These are phyloP conservation scores for Azolla pinnata DNA, from an alignment of 75 land plant genomes.

Conservation along the genomic window DNA sequence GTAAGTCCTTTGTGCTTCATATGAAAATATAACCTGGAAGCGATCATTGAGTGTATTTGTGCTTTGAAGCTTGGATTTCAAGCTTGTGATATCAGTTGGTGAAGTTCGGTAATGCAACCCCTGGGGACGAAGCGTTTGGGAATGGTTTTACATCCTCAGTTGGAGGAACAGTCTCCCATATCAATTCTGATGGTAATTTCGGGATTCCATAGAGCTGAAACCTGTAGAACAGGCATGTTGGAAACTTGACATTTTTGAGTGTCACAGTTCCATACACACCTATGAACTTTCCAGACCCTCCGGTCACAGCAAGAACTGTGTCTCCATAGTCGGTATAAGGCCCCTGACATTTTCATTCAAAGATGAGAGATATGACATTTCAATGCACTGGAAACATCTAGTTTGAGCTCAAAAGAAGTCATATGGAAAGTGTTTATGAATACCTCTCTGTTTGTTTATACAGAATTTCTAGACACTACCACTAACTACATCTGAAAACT, in stretches of 20 bases:
- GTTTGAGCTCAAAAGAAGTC: neutral
- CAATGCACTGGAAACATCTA: neutral
- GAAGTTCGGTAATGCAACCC: slow-evolving; percentile 37
- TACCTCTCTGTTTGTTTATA: too few relatives aligned
- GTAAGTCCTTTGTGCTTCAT: too few relatives aligned
- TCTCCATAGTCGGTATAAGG: slow-evolving; percentile 72
- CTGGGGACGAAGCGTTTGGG: slow-evolving; percentile 47
- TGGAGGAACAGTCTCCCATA: slow-evolving; percentile 39
- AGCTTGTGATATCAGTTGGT: too few relatives aligned
- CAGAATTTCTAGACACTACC: too few relatives aligned
- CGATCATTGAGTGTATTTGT: too few relatives aligned
- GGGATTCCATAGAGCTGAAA: slow-evolving; percentile 64
- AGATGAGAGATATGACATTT: neutral
- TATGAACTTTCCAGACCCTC: slow-evolving; percentile 72
- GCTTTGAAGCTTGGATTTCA: too few relatives aligned
- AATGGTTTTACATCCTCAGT: slow-evolving; percentile 34
- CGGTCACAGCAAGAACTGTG: slow-evolving; percentile 61
- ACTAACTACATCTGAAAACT: too few relatives aligned
- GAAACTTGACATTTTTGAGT: slow-evolving; percentile 65
- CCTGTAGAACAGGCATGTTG: slow-evolving; percentile 84
- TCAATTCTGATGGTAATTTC: slow-evolving; percentile 48
- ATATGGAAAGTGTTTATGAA: neutral
- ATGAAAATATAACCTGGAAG: too few relatives aligned
- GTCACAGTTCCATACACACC: slow-evolving; percentile 71
- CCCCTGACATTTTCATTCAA: slow-evolving; percentile 38